These are phyloP conservation scores for Pseudocercospora vitis DNA, from an alignment of 2,329 filamentous ascomycete species.

Conservation along the genomic window DNA sequence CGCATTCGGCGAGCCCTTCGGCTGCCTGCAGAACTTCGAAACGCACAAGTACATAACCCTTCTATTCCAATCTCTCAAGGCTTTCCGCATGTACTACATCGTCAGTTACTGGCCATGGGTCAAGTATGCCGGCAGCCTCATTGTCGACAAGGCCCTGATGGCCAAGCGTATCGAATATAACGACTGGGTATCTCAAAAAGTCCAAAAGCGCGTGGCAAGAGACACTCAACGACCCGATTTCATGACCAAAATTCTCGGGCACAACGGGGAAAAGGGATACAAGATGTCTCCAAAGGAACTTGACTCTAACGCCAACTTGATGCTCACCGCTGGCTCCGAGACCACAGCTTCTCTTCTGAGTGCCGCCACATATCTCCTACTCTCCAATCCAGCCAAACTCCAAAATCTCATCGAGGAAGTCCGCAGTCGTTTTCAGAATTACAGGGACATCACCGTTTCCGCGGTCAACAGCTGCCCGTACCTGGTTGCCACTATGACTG, in stretches of 20 bases:
- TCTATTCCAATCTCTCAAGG: slow-evolving; percentile 30
- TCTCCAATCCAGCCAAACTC: slow-evolving; percentile 41
- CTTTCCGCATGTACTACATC: slow-evolving; percentile 32
- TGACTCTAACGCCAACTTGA: slow-evolving; percentile 49
- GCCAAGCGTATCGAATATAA: slow-evolving; percentile 28
- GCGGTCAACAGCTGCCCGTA: slow-evolving; percentile 35
- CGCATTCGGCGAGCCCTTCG: slow-evolving; percentile 34
- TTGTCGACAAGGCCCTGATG: slow-evolving; percentile 27
- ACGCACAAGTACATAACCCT: slow-evolving; percentile 34
- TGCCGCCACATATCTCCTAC: slow-evolving; percentile 44
- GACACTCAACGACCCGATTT: slow-evolving; percentile 44
- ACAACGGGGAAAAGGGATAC: slow-evolving; percentile 38
- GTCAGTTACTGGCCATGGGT: slow-evolving; percentile 31
- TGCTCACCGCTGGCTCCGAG: slow-evolving; percentile 51
- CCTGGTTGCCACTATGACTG: slow-evolving; percentile 47
- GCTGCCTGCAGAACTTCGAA: slow-evolving; percentile 29
- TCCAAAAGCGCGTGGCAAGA: slow-evolving; percentile 30
- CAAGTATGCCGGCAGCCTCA: slow-evolving; percentile 23
- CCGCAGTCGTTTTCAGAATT: slow-evolving; percentile 40
- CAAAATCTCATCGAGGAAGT: slow-evolving; percentile 46
- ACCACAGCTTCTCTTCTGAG: slow-evolving; percentile 52
- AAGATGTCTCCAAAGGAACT: slow-evolving; percentile 35
- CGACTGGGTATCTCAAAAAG: slow-evolving; percentile 29
- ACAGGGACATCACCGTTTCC: slow-evolving; percentile 32
- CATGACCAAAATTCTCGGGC: slow-evolving; percentile 50